Evolutionary conservation across 768 basidiomycete genomes (phyloP), one percentile per base, ranked within the genome.

Genomic region (Boletus sp.): DNA sequence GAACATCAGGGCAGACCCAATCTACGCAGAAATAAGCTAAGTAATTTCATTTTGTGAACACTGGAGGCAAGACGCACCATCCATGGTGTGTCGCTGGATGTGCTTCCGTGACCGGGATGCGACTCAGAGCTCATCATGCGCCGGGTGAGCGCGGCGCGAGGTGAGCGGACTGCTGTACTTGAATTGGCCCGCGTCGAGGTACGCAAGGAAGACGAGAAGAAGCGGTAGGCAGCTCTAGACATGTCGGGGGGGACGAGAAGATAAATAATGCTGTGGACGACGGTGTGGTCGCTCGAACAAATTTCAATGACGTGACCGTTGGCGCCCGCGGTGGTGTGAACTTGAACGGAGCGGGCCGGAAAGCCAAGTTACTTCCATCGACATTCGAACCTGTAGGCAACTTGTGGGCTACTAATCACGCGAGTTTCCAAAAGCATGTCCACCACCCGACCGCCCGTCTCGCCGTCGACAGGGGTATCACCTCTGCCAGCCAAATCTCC

Each of bases 1-100:
- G 42, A 72, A 72, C 48, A 71, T 55, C 37, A 72, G 47, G 17
- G 67, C 69, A 14, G 71, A 73, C 42, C 72, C 72, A 42, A 72
- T 58, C 72, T 72, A 29, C 4, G 5, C 20, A 32, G 32, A 20
- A 39, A 58, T 18, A 33, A 7, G 29, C 41, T 40, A 35, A 51
- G 47, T 1, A 54, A 48, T 28, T 49, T 24, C 7, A 15, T 3
- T 28, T 6, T 24, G 28, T 42, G 53, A 15, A 36, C 7, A 29
- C 36, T 15, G 24, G 18, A 1, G 7, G 35, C 30, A 9, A 40
- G 46, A 64, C 72, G 35, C 35, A 72, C 71, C 14, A 73, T 72
- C 71, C 71, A 72, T 12, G 62, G 59, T 14, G 37, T 65, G 48
- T 72, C 71, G 36, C 47, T 66, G 4, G 63, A 47, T 18, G 59